A percentile compares a stretch with the other conserved stretches of the same genome.
Evolutionary conservation across 257 asterid species (phyloP).

Genomic region (Nicotiana obtusifolia): DNA sequence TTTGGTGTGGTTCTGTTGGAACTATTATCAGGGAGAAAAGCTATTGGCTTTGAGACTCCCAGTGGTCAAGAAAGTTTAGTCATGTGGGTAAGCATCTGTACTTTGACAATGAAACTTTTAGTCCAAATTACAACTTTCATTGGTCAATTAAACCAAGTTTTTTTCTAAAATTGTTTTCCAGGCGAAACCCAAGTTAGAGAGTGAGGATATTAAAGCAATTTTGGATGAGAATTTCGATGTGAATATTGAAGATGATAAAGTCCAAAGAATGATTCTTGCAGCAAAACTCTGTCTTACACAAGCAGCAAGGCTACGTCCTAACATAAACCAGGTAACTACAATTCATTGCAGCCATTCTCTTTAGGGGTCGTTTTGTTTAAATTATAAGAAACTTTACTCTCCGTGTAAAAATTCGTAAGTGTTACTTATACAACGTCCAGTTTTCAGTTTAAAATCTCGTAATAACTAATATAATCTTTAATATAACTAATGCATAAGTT

Average conservation of each 20-base stretch:
- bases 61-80: conserved; percentile 79
- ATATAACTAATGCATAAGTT: not conserved
- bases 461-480: not conserved
- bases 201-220: conserved; percentile 46
- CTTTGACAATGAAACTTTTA: not conserved
- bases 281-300: conserved; percentile 78
- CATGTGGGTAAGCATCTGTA: conserved; percentile 69
- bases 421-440: not conserved
- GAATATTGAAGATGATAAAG: conserved; percentile 39
- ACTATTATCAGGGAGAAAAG: conserved; percentile 77
- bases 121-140: not conserved
- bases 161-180: conserved; percentile 4
- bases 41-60: conserved; percentile 56
- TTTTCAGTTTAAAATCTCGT: not conserved
- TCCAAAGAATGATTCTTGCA: conserved; percentile 67
- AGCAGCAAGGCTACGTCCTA: conserved; percentile 82
- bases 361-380: no score
- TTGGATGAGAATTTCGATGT: conserved; percentile 58
- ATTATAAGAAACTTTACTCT: no score
- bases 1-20: conserved; percentile 93
- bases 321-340: conserved; percentile 54
- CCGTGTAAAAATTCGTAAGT: not conserved
- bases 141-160: not conserved
- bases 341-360: not conserved
- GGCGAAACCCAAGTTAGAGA: conserved; percentile 79